Conservation (phyloP, 2,329 filamentous ascomycete species). For the Diaporthe helianthi region DNA sequence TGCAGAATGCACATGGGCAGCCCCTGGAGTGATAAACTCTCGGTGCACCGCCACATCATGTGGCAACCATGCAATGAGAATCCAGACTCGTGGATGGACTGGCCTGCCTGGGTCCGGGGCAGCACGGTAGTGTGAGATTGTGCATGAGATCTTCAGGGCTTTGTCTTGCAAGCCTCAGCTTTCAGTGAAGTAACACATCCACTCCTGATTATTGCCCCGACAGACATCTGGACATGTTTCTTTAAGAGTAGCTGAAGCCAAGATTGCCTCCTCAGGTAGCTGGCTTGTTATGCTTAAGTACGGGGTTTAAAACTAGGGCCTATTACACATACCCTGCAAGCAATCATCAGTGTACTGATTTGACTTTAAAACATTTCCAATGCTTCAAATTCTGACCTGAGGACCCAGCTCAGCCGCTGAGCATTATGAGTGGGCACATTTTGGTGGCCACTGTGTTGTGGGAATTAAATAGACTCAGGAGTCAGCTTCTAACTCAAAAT, state of each 20-base stretch:
- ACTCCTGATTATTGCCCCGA: not conserved
- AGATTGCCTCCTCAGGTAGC: not conserved
- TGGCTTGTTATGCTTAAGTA: no score
- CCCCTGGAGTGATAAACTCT: slow-evolving; percentile 7
- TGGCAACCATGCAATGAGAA: slow-evolving; percentile 9
- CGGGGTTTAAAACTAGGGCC: not conserved
- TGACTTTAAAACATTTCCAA: not conserved
- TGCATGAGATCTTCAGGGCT: not conserved
- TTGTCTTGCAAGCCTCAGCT: not conserved
- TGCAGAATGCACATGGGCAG: slow-evolving; percentile 21
- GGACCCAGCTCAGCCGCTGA: no score
- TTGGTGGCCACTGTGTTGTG: not conserved
- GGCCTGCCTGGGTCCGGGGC: not conserved
- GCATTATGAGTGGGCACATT: no score
- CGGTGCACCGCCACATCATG: slow-evolving; percentile 27
- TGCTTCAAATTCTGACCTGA: not conserved
- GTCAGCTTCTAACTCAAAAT: not conserved
- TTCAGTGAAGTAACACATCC: not conserved
- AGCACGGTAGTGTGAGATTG: not conserved
- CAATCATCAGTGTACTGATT: not conserved
- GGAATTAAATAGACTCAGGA: not conserved
- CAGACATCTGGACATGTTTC: not conserved
- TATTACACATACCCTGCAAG: not conserved
- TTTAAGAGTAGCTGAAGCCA: not conserved
- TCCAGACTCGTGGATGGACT: not conserved